These are phyloP conservation scores for Dictyostelium firmibasis DNA, from an alignment of 78 protist species.

Conservation along the genomic window DNA sequence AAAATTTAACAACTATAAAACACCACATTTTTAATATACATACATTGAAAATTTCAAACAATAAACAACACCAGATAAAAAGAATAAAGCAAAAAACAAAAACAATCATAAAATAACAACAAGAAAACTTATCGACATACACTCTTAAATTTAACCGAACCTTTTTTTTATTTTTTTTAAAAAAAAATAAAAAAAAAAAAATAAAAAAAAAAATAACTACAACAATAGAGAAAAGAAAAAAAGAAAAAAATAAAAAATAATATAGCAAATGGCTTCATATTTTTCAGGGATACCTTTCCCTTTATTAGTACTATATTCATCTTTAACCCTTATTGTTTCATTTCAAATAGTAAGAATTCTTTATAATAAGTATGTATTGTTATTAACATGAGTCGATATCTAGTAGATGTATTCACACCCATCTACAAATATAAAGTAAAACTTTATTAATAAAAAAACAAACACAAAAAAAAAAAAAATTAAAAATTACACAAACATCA, in stretches of 20 bases:
- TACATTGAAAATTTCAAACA: neutral
- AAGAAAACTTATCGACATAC: neutral
- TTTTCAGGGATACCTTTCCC: constrained; percentile 9
- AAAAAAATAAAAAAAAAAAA: neutral
- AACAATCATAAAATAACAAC: neutral
- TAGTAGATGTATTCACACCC: too few species aligned
- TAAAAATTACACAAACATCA: too few species aligned
- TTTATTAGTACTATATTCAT: constrained; percentile 28
- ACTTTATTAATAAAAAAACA: neutral
- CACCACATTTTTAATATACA: neutral
- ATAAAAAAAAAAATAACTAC: neutral
- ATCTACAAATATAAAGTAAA: neutral
- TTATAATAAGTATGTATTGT: constrained; percentile 39
- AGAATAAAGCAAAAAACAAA: neutral
- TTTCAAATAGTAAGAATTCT: constrained; percentile 66
- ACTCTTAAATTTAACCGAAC: neutral
- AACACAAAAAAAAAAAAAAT: neutral
- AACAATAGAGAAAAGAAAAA: neutral
- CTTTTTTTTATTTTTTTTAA: neutral
- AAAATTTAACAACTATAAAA: neutral
- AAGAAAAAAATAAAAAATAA: neutral
- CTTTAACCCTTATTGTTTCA: constrained; percentile 16
- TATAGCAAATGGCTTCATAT: neutral
- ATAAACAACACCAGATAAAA: neutral
- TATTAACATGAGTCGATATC: too few species aligned